Base-by-base conservation (phyloP, 768 basidiomycete genomes). In the Sarcomyxa edulis region DNA sequence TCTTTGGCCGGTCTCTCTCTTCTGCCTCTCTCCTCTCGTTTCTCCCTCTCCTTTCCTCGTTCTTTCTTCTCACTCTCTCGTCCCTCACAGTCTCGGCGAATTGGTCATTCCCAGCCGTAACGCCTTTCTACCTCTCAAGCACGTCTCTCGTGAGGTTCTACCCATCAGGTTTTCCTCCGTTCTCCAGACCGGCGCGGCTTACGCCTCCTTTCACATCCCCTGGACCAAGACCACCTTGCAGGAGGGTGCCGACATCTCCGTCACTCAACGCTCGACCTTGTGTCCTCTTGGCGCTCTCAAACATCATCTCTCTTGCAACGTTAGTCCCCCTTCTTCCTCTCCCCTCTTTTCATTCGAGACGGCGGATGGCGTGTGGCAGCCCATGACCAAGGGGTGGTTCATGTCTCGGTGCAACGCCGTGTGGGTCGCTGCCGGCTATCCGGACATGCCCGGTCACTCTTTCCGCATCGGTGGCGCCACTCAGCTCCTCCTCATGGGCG, bases 211-310 rank as follows among this genome's bases (percentile, higher is more conserved):
- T 52, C 19, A 56, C 54, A 60, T 68, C 9, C 63, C 65, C 0
- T 61, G 59, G 53, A 55, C 60, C 0, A 65, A 67, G 38, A 58
- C 58, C 0, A 60, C 57, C 1, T 25, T 38, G 0, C 18, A 48
- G 6, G 20, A 19, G 0, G 54, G 65, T 5, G 57, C 58, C 0
- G 48, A 56, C 15, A 45, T 61, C 18, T 45, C 53, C 3, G 33
- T 62, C 21, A 56, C 53, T 3, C 24, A 36, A 6, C 22, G 26
- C 12, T 44, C 44, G 19, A 28, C 38, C 2, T 29, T 54, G 26
- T 35, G 42, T 45, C 44, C 50, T 19, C 22, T 39, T 7, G 6
- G 14, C 1, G 61, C 59, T 1, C 7, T 64, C 1, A 18, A 45
- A n/a, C 42, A 45, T 6, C 61, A 63, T 26, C 37, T 54, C 1